These are phyloP conservation scores for Cordyceps tenuipes DNA, from an alignment of 2,329 filamentous ascomycete species.

Conservation along the genomic window DNA sequence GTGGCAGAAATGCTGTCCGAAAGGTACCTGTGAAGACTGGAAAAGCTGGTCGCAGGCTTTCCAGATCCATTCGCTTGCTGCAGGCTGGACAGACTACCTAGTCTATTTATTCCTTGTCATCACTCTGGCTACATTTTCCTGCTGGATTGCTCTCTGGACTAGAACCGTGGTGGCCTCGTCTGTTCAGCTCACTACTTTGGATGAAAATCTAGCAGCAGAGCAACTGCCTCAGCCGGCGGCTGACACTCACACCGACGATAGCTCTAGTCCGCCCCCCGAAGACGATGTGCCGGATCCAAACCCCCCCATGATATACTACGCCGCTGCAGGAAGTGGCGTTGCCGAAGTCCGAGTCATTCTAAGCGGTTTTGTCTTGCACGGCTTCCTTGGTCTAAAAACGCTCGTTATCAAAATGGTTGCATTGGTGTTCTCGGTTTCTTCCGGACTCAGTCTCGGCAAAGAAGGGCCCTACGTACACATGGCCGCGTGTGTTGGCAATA, in stretches of 20 bases:
- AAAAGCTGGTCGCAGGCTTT: conserved; percentile 46
- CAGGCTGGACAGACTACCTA: conserved; percentile 63
- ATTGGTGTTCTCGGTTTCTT: conserved; percentile 80
- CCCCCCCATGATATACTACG: conserved; percentile 86
- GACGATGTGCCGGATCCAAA: conserved; percentile 27
- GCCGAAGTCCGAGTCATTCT: conserved; percentile 96
- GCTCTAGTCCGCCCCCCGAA: conserved; percentile 34
- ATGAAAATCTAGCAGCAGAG: conserved; percentile 81
- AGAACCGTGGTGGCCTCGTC: conserved; percentile 90
- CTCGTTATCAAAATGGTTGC: conserved; percentile 77
- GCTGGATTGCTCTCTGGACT: conserved; percentile 75
- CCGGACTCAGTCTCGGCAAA: conserved; percentile 88
- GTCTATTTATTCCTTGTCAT: conserved; percentile 69
- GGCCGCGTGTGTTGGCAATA: conserved; percentile 89
- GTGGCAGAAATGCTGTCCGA: conserved; percentile 45
- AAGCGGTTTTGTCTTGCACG: conserved; percentile 95
- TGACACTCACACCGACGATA: conserved; percentile 36
- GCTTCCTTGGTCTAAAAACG: conserved; percentile 84
- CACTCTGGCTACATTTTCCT: conserved; percentile 61
- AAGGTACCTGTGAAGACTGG: conserved; percentile 48
- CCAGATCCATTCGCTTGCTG: conserved; percentile 34
- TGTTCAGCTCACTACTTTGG: conserved; percentile 76
- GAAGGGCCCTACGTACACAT: conserved; percentile 97
- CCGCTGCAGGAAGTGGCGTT: conserved; percentile 90
- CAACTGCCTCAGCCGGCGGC: conserved; percentile 28